A percentile compares a stretch with the other conserved stretches of the same genome.
Evolutionary conservation across 371 early-diverging fungal genomes (phyloP).

Genomic region (Synchytrium microbalum): DNA sequence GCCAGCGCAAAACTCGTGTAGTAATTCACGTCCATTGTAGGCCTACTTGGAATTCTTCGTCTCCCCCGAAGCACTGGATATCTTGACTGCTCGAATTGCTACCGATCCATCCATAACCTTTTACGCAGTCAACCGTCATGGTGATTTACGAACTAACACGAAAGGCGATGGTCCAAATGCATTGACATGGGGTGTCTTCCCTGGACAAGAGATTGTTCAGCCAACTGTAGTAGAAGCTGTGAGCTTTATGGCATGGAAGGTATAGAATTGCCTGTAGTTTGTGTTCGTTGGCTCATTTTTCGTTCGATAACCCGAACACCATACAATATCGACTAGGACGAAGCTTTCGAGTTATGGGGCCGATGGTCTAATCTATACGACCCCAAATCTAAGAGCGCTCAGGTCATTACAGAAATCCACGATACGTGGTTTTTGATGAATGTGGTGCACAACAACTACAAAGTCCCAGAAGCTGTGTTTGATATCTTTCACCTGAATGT

Average conservation of each 20-base stretch:
- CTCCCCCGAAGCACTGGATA: conserved; percentile 58
- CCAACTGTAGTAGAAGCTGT: conserved; percentile 90
- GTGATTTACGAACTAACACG: conserved; percentile 80
- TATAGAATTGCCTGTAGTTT: conserved; percentile 11
- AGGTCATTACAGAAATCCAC: conserved; percentile 58
- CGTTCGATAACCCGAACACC: background rate
- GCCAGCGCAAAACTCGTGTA: too few relatives aligned
- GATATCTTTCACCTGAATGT: too few relatives aligned
- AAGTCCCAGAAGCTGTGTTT: conserved; percentile 62
- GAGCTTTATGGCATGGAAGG: conserved; percentile 94
- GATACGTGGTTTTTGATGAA: conserved; percentile 87
- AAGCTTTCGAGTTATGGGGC: conserved; percentile 91
- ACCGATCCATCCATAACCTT: conserved; percentile 69
- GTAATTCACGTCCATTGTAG: conserved; percentile 8
- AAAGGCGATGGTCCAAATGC: conserved; percentile 82
- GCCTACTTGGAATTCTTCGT: conserved; percentile 95
- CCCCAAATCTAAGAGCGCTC: conserved; percentile 45
- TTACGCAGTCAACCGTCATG: conserved; percentile 76
- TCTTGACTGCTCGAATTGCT: conserved; percentile 57
- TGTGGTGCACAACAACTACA: conserved; percentile 92
- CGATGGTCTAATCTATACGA: conserved; percentile 79
- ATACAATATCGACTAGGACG: conserved; percentile 50
- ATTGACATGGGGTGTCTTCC: conserved; percentile 98
- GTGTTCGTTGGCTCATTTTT: background rate
- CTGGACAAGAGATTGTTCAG: conserved; percentile 94